Evolutionary conservation across 192 early-diverging fungal genomes (phyloP).

Genomic region (Backusella australiensis): DNA sequence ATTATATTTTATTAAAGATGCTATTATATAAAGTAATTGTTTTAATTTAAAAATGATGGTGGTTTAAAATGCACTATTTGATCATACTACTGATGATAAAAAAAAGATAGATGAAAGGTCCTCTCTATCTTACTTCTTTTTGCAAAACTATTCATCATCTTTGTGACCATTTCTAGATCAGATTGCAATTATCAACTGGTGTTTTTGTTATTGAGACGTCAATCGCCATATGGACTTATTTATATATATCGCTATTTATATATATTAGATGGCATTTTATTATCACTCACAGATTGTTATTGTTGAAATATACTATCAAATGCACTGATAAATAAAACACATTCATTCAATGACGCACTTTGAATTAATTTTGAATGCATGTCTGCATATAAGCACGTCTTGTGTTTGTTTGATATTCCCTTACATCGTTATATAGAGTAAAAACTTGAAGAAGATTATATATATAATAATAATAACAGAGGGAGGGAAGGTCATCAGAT

Average conservation of each 20-base stretch:
- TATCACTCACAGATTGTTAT: no score
- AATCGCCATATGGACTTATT: background rate
- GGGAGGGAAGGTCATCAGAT: no score
- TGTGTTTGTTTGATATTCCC: background rate
- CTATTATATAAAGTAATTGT: background rate
- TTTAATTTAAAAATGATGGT: background rate
- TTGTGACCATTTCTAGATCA: background rate
- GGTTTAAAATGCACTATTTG: background rate
- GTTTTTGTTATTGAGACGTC: background rate
- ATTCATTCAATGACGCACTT: background rate
- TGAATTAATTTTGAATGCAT: background rate
- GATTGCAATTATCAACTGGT: background rate
- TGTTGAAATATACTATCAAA: background rate
- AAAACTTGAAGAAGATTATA: background rate
- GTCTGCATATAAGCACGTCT: background rate
- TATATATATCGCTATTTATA: background rate
- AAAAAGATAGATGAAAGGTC: background rate
- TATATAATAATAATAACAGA: no score
- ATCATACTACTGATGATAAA: slow-evolving; percentile 1
- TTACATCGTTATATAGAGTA: background rate
- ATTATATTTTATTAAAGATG: background rate
- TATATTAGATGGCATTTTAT: no score
- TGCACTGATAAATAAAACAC: background rate
- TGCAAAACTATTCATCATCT: background rate
- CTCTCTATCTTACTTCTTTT: background rate